A percentile compares a stretch with the other conserved stretches of the same genome.
Evolutionary conservation across 306 rosid genomes (phyloP).

Genomic region (Cajanus cajan): DNA sequence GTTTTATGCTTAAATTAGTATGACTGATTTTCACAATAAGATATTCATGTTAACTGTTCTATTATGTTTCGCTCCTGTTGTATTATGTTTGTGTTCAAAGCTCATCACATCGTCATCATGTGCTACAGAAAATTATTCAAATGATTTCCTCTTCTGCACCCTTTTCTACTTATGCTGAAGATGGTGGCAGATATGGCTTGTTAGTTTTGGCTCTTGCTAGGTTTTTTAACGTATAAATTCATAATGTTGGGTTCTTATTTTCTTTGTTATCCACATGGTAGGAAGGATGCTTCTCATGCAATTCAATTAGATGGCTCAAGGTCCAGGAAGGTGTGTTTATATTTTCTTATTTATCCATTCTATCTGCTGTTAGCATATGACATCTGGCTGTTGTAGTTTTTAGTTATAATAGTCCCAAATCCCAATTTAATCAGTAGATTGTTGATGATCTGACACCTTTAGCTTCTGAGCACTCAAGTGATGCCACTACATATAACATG

Average conservation of each 20-base stretch:
- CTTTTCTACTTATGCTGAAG: conserved; percentile 10
- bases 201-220: conserved; percentile 16
- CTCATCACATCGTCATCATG: conserved; percentile 7
- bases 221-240: conserved; percentile 30
- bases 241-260: conserved; percentile 5
- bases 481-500: conserved; percentile 17
- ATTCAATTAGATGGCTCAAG: conserved; percentile 38
- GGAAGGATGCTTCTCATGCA: conserved; percentile 51
- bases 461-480: conserved; percentile 4
- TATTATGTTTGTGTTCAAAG: conserved; percentile 1
- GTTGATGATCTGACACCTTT: conserved; percentile 15
- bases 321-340: conserved; percentile 55
- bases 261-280: conserved; percentile 19
- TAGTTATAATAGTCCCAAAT: not conserved
- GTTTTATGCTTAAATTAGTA: not conserved
- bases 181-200: conserved; percentile 16
- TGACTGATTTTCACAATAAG: not conserved
- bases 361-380: not conserved
- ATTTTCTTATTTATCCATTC: conserved; percentile 8
- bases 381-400: conserved; percentile 2
- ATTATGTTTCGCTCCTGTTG: conserved; percentile 6
- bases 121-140: not conserved
- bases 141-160: not conserved
- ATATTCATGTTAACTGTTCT: not conserved
- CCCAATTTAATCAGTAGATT: conserved; percentile 21